Percentiles rank a stretch among this genome's conserved stretches.
Evolutionary conservation across 1,284 basidiomycete species (phyloP).

Genomic region (Mixia osmundae): DNA sequence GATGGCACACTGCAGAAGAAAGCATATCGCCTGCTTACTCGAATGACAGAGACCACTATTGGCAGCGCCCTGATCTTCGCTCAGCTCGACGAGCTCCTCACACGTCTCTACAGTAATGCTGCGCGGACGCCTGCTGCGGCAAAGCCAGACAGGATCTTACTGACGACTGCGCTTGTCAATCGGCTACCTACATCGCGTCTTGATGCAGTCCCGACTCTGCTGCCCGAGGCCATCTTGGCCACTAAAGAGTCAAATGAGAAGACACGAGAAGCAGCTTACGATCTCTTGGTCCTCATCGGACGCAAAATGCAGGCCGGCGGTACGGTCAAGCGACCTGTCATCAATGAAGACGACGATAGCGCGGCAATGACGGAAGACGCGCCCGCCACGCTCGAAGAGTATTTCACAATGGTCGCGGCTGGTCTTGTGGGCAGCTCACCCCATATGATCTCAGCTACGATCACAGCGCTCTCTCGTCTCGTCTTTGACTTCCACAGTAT

Average conservation of each 20-base stretch:
- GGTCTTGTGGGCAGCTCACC: constrained; percentile 80
- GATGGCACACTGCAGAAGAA: constrained; percentile 90
- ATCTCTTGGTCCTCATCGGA: constrained; percentile 75
- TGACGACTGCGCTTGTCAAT: not conserved
- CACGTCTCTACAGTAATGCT: constrained; percentile 35
- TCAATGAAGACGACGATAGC: constrained; percentile 32
- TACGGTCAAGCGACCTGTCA: constrained; percentile 45
- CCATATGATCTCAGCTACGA: constrained; percentile 94
- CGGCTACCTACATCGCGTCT: constrained; percentile 41
- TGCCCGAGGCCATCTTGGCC: constrained; percentile 88
- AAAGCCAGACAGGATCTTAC: constrained; percentile 38
- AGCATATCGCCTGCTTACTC: constrained; percentile 65
- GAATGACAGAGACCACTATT: constrained; percentile 33
- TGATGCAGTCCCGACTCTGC: constrained; percentile 64
- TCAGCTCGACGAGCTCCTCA: constrained; percentile 29
- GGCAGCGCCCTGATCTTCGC: constrained; percentile 29
- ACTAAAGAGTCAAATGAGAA: constrained; percentile 96
- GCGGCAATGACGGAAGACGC: constrained; percentile 25
- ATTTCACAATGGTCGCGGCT: constrained; percentile 84
- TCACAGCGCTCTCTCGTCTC: constrained; percentile 78
- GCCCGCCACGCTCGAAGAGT: constrained; percentile 66
- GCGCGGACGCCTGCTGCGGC: constrained; percentile 49
- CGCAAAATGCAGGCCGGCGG: constrained; percentile 73
- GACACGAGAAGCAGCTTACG: constrained; percentile 69
- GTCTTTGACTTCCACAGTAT: constrained; percentile 89